phyloP scores from a whole-genome alignment of 768 basidiomycete species.

The Daedaleopsis nitida region DNA sequence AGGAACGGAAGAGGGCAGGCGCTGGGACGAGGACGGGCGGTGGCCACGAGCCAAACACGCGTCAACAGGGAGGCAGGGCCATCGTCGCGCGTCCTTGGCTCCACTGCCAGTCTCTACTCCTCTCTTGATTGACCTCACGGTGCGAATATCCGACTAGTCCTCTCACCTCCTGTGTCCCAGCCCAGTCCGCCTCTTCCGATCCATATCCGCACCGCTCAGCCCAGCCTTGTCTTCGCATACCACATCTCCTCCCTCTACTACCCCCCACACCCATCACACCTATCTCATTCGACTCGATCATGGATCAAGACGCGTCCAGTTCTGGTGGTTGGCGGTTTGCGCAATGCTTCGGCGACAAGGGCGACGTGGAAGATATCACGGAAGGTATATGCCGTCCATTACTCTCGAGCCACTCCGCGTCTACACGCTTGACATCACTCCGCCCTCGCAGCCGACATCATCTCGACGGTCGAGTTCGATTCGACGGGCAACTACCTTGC shows the following conservation, averaged over 20 bases:
- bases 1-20: conserved; percentile 5
- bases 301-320: conserved; percentile 84
- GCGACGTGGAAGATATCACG: conserved; percentile 98
- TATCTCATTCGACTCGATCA: conserved; percentile 37
- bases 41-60: conserved; percentile 29
- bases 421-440: conserved; percentile 26
- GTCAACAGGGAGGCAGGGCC: conserved; percentile 15
- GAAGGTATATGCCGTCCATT: conserved; percentile 70
- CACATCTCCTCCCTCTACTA: conserved; percentile 31
- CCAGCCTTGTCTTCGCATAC: conserved; percentile 1
- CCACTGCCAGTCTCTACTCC: conserved; percentile 9
- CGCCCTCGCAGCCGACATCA: conserved; percentile 86
- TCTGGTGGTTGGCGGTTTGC: conserved; percentile 98
- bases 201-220: background rate
- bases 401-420: conserved; percentile 14
- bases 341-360: conserved; percentile 99
- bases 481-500: conserved; percentile 99
- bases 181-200: background rate
- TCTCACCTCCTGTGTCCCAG: background rate
- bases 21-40: conserved; percentile 6
- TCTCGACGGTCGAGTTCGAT: conserved; percentile 99
- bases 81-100: conserved; percentile 4
- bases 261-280: conserved; percentile 26
- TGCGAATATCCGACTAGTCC: background rate
- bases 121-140: conserved; percentile 4